These are phyloP conservation scores for Amylocarpus encephaloides DNA, from an alignment of 2,329 filamentous ascomycete species.

Conservation along the genomic window DNA sequence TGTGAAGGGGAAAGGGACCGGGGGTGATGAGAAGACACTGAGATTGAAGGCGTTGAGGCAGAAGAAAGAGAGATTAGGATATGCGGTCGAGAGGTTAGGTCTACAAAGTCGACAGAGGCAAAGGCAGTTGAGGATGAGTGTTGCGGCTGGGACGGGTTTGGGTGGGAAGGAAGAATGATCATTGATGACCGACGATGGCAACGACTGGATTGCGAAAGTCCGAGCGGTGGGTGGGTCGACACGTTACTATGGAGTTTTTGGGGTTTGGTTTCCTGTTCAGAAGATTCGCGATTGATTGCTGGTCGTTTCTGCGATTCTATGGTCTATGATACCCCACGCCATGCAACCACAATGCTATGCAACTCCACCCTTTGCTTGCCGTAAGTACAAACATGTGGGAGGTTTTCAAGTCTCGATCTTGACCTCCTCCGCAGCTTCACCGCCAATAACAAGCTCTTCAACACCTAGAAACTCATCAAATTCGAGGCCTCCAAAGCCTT, in stretches of 20 bases:
- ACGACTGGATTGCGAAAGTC: background rate
- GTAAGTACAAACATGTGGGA: too few relatives aligned
- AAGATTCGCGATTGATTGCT: background rate
- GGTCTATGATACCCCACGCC: slow-evolving; percentile 5
- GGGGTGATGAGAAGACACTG: slow-evolving; percentile 22
- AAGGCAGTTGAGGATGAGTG: slow-evolving; percentile 66
- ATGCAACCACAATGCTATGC: slow-evolving; percentile 5
- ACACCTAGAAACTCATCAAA: slow-evolving; percentile 44
- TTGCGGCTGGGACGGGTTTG: slow-evolving; percentile 42
- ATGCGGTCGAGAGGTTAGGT: slow-evolving; percentile 62
- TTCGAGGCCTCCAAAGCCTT: slow-evolving; percentile 73
- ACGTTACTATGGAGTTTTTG: too few relatives aligned
- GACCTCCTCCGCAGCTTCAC: slow-evolving; percentile 5
- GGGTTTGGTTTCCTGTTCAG: background rate
- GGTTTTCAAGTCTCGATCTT: slow-evolving; percentile 12
- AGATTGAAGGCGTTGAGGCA: slow-evolving; percentile 56
- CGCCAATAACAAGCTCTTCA: slow-evolving; percentile 12
- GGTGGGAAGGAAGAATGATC: slow-evolving; percentile 1
- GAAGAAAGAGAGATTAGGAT: slow-evolving; percentile 65
- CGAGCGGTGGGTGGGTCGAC: background rate
- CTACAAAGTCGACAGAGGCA: slow-evolving; percentile 63
- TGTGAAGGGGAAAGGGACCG: slow-evolving; percentile 18
- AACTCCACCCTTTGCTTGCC: background rate
- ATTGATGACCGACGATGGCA: background rate
- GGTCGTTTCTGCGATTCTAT: background rate